These are phyloP conservation scores for Russula ochroleuca DNA, from an alignment of 768 basidiomycete species.

Conservation along the genomic window DNA sequence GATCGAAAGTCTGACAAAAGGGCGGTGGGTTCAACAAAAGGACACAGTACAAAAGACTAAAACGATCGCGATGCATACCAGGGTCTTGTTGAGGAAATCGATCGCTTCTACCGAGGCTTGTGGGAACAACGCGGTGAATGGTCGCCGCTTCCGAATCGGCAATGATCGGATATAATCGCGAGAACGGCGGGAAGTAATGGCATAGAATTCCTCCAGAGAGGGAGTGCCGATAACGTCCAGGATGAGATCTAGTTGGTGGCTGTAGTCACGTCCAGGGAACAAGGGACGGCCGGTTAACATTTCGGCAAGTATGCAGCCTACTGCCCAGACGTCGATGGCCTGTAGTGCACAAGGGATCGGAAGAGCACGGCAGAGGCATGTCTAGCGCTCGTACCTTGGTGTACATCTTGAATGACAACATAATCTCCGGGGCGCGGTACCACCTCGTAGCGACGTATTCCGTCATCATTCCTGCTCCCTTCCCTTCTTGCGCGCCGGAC, in stretches of 20 bases:
- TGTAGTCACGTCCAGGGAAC: slow-evolving; percentile 85
- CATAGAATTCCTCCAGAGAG: slow-evolving; percentile 85
- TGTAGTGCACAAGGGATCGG: slow-evolving; percentile 26
- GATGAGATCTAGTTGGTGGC: slow-evolving; percentile 84
- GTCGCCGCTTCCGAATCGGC: slow-evolving; percentile 71
- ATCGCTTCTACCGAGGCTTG: slow-evolving; percentile 68
- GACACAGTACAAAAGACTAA: background rate
- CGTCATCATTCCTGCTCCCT: slow-evolving; percentile 67
- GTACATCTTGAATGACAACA: slow-evolving; percentile 91
- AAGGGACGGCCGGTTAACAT: slow-evolving; percentile 75
- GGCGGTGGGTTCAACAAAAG: background rate
- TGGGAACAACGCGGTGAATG: slow-evolving; percentile 72
- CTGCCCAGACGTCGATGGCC: slow-evolving; percentile 74
- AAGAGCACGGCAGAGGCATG: background rate
- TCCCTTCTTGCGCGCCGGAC: slow-evolving; percentile 47
- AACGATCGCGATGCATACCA: slow-evolving; percentile 40
- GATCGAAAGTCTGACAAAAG: slow-evolving; percentile 70
- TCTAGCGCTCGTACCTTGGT: slow-evolving; percentile 47
- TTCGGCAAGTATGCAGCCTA: slow-evolving; percentile 76
- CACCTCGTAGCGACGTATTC: slow-evolving; percentile 90
- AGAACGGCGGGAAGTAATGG: slow-evolving; percentile 79
- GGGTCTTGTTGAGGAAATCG: slow-evolving; percentile 66
- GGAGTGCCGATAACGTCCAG: slow-evolving; percentile 88
- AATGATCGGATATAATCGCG: slow-evolving; percentile 85
- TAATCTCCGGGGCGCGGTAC: slow-evolving; percentile 93